Evolutionary conservation across 306 rosid species (phyloP).

Genomic region (Vigna radiata): DNA sequence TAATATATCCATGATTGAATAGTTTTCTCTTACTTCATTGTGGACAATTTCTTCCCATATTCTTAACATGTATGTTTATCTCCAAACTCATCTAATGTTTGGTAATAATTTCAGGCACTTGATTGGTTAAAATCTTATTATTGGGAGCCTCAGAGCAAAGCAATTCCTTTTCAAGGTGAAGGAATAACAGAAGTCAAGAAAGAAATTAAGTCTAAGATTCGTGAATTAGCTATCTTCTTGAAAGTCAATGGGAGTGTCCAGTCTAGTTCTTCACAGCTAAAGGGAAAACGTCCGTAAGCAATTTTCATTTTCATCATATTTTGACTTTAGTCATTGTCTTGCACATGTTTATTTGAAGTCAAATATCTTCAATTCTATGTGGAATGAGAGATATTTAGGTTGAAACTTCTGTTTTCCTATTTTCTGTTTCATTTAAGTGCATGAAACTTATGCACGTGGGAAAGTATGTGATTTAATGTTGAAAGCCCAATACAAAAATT

Average conservation of each 20-base stretch:
- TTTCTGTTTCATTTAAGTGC: neutral
- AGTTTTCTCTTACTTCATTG: neutral
- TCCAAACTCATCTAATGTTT: slow-evolving; percentile 23
- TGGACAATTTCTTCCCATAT: neutral
- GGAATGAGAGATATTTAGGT: neutral
- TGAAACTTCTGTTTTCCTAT: neutral
- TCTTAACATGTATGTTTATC: slow-evolving; percentile 5
- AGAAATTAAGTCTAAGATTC: slow-evolving; percentile 70
- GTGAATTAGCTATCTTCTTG: slow-evolving; percentile 63
- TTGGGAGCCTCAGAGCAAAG: slow-evolving; percentile 93
- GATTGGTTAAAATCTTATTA: slow-evolving; percentile 89
- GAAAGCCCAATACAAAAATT: slow-evolving; percentile 23
- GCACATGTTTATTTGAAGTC: neutral
- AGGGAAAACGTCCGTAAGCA: slow-evolving; percentile 68
- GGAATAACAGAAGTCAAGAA: slow-evolving; percentile 53
- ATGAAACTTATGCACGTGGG: slow-evolving; percentile 2
- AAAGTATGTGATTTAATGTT: slow-evolving; percentile 10
- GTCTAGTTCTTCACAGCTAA: slow-evolving; percentile 48
- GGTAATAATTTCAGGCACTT: slow-evolving; percentile 75
- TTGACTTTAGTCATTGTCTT: slow-evolving; percentile 16
- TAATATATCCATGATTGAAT: slow-evolving; percentile 33
- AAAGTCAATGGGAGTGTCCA: slow-evolving; percentile 55
- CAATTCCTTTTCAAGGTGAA: slow-evolving; percentile 81
- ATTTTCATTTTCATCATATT: slow-evolving; percentile 32
- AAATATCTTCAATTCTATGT: neutral